These are phyloP conservation scores for Luvunga scandens DNA, from an alignment of 345 rosid species.

Conservation along the genomic window DNA sequence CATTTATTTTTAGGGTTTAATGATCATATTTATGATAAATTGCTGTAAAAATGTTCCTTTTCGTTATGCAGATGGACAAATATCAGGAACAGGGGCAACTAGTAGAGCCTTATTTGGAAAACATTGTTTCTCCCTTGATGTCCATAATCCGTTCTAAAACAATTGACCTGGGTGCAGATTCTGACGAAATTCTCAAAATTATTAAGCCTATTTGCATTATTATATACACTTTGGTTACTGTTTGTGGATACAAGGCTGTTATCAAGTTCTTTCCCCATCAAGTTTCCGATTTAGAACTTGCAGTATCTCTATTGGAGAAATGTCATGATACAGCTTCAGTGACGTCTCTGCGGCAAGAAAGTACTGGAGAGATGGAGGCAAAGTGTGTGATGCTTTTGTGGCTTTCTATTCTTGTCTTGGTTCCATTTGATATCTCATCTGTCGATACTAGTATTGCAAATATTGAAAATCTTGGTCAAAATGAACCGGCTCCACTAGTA, in stretches of 20 bases:
- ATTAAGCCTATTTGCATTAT: constrained; percentile 81
- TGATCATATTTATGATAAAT: not conserved
- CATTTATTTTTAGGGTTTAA: not conserved
- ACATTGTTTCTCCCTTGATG: constrained; percentile 81
- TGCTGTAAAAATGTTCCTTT: not conserved
- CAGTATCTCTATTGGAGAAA: constrained; percentile 78
- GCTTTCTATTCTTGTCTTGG: constrained; percentile 88
- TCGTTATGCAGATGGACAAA: constrained; percentile 65
- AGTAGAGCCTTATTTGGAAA: constrained; percentile 88
- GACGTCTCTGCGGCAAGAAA: constrained; percentile 75
- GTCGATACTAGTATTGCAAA: constrained; percentile 72
- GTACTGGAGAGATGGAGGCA: constrained; percentile 98
- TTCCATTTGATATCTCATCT: constrained; percentile 93
- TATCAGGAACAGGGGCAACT: constrained; percentile 92
- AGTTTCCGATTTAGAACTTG: constrained; percentile 88
- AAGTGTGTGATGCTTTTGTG: constrained; percentile 84
- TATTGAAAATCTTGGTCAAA: constrained; percentile 32
- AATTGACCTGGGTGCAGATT: constrained; percentile 42
- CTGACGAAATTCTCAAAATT: constrained; percentile 54
- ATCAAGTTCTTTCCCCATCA: constrained; percentile 93
- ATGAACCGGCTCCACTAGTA: constrained; percentile 70
- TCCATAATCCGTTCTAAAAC: constrained; percentile 57
- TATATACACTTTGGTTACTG: constrained; percentile 79
- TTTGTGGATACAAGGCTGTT: constrained; percentile 85
- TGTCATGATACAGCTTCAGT: constrained; percentile 60